Percentiles rank a stretch among this genome's conserved stretches.
phyloP scores from a whole-genome alignment of 1,284 basidiomycete species.

The Rhodotorula mucilaginosa region DNA sequence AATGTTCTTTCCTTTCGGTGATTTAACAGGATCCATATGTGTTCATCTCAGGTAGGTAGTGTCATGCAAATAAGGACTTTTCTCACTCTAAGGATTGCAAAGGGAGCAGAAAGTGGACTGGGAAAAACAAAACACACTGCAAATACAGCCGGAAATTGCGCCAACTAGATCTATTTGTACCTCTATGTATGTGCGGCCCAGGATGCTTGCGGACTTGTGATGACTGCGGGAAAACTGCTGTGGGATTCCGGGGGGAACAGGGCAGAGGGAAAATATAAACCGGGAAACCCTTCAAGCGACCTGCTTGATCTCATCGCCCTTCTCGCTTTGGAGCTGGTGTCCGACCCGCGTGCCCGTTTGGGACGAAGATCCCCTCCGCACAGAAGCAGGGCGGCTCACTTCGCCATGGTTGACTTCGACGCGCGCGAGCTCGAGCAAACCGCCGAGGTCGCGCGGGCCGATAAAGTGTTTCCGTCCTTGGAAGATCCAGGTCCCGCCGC shows the following conservation, averaged over 20 bases:
- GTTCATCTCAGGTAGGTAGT: too few species aligned
- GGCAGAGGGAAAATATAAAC: not conserved
- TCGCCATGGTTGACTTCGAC: slow-evolving; percentile 27
- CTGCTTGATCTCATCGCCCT: not conserved
- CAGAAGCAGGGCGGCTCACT: not conserved
- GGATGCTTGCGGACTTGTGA: too few species aligned
- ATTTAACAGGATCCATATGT: too few species aligned
- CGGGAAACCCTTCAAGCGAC: not conserved
- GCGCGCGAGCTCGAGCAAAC: slow-evolving; percentile 49
- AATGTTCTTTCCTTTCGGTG: too few species aligned
- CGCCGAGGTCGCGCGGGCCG: slow-evolving; percentile 52
- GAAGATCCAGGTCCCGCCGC: slow-evolving; percentile 48
- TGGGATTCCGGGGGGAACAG: not conserved
- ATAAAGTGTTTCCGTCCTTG: slow-evolving; percentile 49
- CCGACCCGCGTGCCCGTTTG: not conserved
- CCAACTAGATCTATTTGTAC: not conserved
- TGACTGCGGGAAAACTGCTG: too few species aligned
- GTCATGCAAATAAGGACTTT: too few species aligned
- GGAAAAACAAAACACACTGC: not conserved
- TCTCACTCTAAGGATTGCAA: too few species aligned
- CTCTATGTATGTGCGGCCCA: not conserved
- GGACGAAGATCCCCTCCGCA: not conserved
- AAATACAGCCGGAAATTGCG: not conserved
- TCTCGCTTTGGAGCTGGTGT: not conserved
- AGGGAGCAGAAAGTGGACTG: not conserved